Evolutionary conservation across 805 yeast genomes (phyloP).

Genomic region (Lipomyces anomalus): DNA sequence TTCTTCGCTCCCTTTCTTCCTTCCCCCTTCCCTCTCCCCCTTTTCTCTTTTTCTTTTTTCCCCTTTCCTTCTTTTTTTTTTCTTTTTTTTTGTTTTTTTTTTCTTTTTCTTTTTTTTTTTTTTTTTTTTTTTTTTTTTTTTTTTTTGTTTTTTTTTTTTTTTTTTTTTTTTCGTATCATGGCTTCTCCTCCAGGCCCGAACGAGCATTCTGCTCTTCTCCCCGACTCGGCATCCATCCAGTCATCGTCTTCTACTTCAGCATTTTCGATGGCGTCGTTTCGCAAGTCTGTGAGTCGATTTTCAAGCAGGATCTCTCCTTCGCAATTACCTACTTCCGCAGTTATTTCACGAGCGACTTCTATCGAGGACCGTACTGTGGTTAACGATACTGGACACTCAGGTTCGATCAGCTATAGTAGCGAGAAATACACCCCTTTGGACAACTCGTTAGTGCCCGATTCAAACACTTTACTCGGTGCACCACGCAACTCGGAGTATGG

Average conservation of each 20-base stretch:
- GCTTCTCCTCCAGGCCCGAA: too few relatives aligned
- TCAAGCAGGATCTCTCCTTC: conserved; percentile 7
- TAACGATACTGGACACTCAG: too few relatives aligned
- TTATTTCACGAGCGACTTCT: background rate
- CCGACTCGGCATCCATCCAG: conserved; percentile 15
- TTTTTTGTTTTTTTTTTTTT: background rate
- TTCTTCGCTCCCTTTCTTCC: background rate
- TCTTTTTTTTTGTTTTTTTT: conserved; percentile 1
- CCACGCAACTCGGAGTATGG: conserved; percentile 20
- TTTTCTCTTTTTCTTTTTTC: background rate
- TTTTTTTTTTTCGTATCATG: background rate
- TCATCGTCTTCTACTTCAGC: conserved; percentile 8
- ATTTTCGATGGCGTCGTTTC: conserved; percentile 8
- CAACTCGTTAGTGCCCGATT: conserved; percentile 11
- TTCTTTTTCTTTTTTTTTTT: background rate
- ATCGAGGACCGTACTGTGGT: background rate
- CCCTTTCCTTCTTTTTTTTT: background rate
- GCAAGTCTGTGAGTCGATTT: conserved; percentile 7
- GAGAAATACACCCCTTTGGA: conserved; percentile 15
- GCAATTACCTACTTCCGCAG: conserved; percentile 1
- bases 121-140: background rate
- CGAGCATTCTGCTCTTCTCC: conserved; percentile 10
- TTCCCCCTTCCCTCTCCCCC: conserved; percentile 2
- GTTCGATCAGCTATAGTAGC: too few relatives aligned
- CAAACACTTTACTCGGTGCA: conserved; percentile 21